Percentiles rank a stretch among this genome's conserved stretches.
phyloP scores from a whole-genome alignment of 345 rosid species.

The Reutealis trisperma region DNA sequence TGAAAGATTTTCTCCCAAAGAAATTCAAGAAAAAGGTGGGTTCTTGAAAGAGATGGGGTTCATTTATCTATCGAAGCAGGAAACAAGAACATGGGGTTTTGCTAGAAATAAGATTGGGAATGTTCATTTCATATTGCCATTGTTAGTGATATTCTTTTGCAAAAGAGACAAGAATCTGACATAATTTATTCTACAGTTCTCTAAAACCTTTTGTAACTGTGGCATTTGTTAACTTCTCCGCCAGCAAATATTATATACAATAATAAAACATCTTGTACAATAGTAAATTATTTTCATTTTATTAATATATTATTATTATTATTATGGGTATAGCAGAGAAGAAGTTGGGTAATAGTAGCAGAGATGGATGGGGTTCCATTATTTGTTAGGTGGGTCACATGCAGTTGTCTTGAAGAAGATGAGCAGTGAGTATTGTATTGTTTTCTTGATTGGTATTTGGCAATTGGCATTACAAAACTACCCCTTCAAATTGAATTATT shows the following conservation, averaged over 20 bases:
- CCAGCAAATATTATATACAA: too few relatives aligned
- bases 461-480: slow-evolving; percentile 9
- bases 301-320: too few relatives aligned
- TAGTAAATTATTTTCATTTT: not conserved
- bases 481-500: not conserved
- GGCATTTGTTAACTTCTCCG: too few relatives aligned
- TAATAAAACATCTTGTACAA: not conserved
- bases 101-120: slow-evolving; percentile 45
- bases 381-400: slow-evolving; percentile 56
- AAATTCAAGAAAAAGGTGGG: slow-evolving; percentile 1
- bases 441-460: too few relatives aligned
- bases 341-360: not conserved
- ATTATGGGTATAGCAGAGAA: not conserved
- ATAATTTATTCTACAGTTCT: slow-evolving; percentile 20
- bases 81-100: slow-evolving; percentile 56
- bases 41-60: not conserved
- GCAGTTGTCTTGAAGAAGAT: slow-evolving; percentile 44
- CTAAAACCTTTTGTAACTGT: slow-evolving; percentile 7
- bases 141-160: not conserved
- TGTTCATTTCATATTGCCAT: slow-evolving; percentile 17
- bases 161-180: slow-evolving; percentile 29
- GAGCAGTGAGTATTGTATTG: not conserved
- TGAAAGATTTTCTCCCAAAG: not conserved
- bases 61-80: slow-evolving; percentile 38
- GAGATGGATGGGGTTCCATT: slow-evolving; percentile 37